These are phyloP conservation scores for Lactifluus subvellereus DNA, from an alignment of 768 basidiomycete species.

Conservation along the genomic window DNA sequence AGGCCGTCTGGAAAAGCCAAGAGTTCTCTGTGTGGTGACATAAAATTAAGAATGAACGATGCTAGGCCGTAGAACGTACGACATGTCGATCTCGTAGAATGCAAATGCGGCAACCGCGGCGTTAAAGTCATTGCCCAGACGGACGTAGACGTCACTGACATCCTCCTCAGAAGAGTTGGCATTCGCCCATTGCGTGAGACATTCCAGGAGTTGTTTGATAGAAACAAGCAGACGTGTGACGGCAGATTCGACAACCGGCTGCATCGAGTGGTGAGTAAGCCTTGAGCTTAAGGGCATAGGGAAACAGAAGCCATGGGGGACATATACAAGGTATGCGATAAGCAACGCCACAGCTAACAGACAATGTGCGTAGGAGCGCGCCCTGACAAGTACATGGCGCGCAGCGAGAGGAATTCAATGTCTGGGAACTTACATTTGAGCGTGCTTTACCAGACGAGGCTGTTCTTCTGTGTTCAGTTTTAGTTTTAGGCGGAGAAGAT, in stretches of 20 bases:
- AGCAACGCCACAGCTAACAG: background rate
- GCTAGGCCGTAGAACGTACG: conserved; percentile 39
- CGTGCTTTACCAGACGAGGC: conserved; percentile 10
- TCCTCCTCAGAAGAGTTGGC: conserved; percentile 63
- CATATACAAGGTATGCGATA: background rate
- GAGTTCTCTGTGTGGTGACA: conserved; percentile 58
- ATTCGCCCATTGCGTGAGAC: conserved; percentile 79
- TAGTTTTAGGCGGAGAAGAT: background rate
- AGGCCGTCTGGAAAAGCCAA: conserved; percentile 84
- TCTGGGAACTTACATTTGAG: conserved; percentile 5
- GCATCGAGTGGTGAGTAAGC: background rate
- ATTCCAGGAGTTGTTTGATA: conserved; percentile 91
- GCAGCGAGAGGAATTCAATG: background rate
- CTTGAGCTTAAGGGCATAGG: background rate
- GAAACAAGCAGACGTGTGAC: conserved; percentile 91
- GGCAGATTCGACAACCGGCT: conserved; percentile 84
- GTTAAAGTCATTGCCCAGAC: conserved; percentile 96
- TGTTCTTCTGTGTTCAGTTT: conserved; percentile 2
- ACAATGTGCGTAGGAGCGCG: background rate
- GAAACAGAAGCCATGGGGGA: background rate
- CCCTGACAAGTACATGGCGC: background rate
- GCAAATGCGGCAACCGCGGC: conserved; percentile 85
- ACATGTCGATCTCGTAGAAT: conserved; percentile 81
- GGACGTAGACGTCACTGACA: conserved; percentile 96
- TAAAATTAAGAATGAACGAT: conserved; percentile 10